Conservation (phyloP, 2,329 filamentous ascomycete species). For the Colletotrichum siamense region DNA sequence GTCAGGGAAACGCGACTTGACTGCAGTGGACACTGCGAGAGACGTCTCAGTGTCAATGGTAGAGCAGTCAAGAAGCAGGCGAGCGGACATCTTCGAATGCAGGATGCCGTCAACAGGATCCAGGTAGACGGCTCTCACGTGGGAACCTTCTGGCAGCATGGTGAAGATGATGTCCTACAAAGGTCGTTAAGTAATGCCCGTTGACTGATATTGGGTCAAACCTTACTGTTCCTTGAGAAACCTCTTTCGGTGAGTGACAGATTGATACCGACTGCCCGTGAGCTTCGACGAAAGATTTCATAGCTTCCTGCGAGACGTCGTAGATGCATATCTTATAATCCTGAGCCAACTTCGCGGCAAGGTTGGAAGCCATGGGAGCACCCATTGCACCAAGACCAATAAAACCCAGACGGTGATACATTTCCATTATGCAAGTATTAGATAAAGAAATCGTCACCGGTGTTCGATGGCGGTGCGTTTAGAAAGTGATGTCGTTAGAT, state of each 20-base stretch:
- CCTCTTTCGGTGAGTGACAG: background rate
- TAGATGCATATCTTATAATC: background rate
- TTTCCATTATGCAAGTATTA: background rate
- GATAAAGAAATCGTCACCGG: background rate
- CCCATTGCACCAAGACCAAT: background rate
- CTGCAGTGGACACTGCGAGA: background rate
- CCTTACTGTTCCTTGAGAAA: background rate
- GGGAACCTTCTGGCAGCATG: background rate
- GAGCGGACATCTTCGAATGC: background rate
- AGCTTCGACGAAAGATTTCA: background rate
- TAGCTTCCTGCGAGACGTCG: background rate
- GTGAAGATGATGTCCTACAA: background rate
- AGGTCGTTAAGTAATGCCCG: background rate
- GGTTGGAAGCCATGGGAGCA: background rate
- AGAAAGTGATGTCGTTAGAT: background rate
- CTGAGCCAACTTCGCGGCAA: background rate
- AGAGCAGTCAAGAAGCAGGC: background rate
- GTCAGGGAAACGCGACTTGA: background rate
- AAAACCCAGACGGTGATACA: background rate
- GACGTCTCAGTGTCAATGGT: background rate
- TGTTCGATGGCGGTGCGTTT: background rate
- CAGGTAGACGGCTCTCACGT: background rate
- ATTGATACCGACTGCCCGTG: background rate
- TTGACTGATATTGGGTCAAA: background rate
- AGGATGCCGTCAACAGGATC: background rate